Evolutionary conservation across 768 basidiomycete species (phyloP).

Genomic region (Cantharellus cinnabarinus): DNA sequence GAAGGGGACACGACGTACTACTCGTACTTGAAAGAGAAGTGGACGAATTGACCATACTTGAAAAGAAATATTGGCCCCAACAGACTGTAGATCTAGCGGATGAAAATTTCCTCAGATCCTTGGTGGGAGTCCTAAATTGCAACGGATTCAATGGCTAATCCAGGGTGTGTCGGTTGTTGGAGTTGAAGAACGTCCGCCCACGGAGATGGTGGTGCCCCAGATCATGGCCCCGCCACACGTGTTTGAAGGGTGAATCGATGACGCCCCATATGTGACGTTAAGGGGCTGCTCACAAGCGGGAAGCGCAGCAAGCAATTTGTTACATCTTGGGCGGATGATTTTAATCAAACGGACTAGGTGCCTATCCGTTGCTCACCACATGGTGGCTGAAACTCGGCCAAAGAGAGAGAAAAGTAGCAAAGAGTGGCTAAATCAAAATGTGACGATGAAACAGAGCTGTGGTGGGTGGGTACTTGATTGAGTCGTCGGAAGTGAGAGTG

Average conservation of each 20-base stretch:
- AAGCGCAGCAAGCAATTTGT: constrained; percentile 48
- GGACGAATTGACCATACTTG: constrained; percentile 38
- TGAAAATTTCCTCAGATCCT: neutral
- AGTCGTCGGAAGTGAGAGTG: too few relatives aligned
- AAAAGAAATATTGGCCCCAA: constrained; percentile 45
- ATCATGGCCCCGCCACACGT: constrained; percentile 54
- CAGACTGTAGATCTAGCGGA: constrained; percentile 37
- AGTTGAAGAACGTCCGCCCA: constrained; percentile 16
- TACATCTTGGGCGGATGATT: too few relatives aligned
- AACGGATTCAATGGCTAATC: constrained; percentile 2
- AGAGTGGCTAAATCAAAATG: too few relatives aligned
- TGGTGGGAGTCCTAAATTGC: neutral
- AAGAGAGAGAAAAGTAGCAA: too few relatives aligned
- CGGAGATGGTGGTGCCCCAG: constrained; percentile 42
- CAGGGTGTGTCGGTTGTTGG: neutral
- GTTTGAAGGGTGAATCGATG: constrained; percentile 8
- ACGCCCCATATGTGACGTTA: neutral
- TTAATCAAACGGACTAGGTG: too few relatives aligned
- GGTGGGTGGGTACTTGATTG: too few relatives aligned
- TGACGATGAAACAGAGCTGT: too few relatives aligned
- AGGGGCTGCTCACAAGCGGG: constrained; percentile 34
- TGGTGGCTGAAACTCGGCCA: too few relatives aligned
- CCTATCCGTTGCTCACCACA: too few relatives aligned
- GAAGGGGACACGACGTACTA: neutral
- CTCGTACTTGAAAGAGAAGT: constrained; percentile 20